Conservation (phyloP, 2,329 filamentous ascomycete species). For the Emmonsia crescens region DNA sequence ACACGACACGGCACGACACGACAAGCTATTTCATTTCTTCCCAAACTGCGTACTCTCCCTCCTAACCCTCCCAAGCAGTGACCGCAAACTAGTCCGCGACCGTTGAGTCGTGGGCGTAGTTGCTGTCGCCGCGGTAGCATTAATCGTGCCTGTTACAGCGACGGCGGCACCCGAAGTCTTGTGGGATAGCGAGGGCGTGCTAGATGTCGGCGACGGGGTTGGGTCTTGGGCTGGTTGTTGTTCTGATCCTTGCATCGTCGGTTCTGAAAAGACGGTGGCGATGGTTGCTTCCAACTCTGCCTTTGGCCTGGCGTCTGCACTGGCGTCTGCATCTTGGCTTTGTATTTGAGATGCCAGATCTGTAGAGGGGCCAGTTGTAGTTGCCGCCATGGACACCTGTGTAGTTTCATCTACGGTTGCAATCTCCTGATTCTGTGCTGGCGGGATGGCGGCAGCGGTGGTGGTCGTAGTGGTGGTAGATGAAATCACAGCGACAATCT, state of each 20-base stretch:
- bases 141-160: background rate
- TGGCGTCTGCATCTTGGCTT: background rate
- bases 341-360: background rate
- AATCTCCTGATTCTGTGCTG: background rate
- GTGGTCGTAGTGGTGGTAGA: background rate
- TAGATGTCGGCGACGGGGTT: background rate
- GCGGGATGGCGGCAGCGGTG: too few relatives aligned
- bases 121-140: background rate
- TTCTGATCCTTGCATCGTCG: background rate
- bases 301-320: background rate
- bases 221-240: background rate
- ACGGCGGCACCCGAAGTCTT: background rate
- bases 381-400: background rate
- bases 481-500: background rate
- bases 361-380: background rate
- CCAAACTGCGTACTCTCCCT: constrained; percentile 1
- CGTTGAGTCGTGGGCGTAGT: background rate
- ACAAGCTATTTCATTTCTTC: background rate
- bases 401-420: background rate
- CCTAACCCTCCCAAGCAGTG: background rate
- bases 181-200: background rate
- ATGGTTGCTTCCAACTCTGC: background rate
- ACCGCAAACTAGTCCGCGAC: background rate
- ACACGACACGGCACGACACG: background rate
- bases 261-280: background rate